Conservation (phyloP, 2,329 filamentous ascomycete species). For the Furcasterigmium furcatum region DNA sequence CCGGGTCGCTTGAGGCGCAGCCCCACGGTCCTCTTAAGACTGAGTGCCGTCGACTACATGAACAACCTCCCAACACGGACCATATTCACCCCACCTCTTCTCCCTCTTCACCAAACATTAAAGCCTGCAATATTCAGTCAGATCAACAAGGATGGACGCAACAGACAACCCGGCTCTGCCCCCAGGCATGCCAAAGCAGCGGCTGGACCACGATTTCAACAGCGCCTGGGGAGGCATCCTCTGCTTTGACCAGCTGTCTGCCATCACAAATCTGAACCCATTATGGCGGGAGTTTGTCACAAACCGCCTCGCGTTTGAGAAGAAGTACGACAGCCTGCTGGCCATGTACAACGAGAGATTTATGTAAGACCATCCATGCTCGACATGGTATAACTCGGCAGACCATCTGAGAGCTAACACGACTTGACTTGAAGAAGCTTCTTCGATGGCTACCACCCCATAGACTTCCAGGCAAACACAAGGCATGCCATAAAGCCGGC, state of each 20-base stretch:
- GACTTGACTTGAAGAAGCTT: conserved; percentile 4
- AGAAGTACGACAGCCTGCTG: conserved; percentile 14
- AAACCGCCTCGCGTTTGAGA: conserved; percentile 15
- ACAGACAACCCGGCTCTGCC: background rate
- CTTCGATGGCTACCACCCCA: conserved; percentile 16
- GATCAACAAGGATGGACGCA: too few species aligned
- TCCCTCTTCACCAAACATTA: too few species aligned
- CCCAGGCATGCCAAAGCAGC: background rate
- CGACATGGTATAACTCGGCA: background rate
- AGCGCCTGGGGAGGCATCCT: conserved; percentile 17
- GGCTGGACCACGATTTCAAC: conserved; percentile 18
- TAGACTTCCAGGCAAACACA: conserved; percentile 15
- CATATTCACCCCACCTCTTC: too few species aligned
- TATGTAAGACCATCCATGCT: conserved; percentile 1
- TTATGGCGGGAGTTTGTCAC: conserved; percentile 18
- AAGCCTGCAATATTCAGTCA: too few species aligned
- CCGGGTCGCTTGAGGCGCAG: too few species aligned
- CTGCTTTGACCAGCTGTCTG: conserved; percentile 15
- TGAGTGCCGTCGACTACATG: too few species aligned
- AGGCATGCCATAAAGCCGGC: conserved; percentile 13
- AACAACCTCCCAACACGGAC: too few species aligned
- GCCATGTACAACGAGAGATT: conserved; percentile 15
- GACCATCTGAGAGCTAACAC: background rate
- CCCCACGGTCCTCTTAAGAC: too few species aligned
- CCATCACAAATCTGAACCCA: conserved; percentile 11